Percentiles rank a stretch among this genome's conserved stretches.
These are phyloP conservation scores for Musa schizocarpa DNA, from an alignment of 176 grass and related monocot species.

Conservation along the genomic window DNA sequence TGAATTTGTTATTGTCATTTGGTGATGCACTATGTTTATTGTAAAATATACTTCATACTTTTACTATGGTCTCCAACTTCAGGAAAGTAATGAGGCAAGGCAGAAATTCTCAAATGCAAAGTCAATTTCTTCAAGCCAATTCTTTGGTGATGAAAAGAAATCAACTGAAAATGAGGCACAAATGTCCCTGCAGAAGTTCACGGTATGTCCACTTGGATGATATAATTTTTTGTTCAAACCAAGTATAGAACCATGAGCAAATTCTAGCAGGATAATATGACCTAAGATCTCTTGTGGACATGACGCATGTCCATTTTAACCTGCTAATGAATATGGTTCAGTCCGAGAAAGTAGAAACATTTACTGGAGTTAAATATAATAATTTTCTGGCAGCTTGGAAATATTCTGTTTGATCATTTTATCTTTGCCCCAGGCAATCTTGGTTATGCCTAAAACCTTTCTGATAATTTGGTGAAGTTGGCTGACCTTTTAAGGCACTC, in stretches of 20 bases:
- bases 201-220: slow-evolving; percentile 36
- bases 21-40: no score
- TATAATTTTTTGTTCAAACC: background rate
- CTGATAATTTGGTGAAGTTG: background rate
- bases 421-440: no score
- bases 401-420: no score
- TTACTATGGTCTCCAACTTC: slow-evolving; percentile 22
- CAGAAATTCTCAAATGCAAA: slow-evolving; percentile 91
- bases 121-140: slow-evolving; percentile 87
- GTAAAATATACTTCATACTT: background rate
- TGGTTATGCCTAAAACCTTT: background rate
- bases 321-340: no score
- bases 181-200: slow-evolving; percentile 77
- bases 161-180: slow-evolving; percentile 46
- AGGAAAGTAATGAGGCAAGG: slow-evolving; percentile 81
- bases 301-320: background rate
- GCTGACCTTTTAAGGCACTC: background rate
- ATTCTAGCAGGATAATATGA: background rate
- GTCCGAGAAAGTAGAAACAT: no score
- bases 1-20: no score
- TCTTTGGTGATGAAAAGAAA: slow-evolving; percentile 53
- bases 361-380: no score
- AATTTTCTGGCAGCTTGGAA: no score
- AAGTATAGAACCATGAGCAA: background rate
- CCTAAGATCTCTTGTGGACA: background rate